Evolutionary conservation across 192 early-diverging fungal species (phyloP), one percentile per base, ranked within the genome.

Genomic region (Backusella luteola): DNA sequence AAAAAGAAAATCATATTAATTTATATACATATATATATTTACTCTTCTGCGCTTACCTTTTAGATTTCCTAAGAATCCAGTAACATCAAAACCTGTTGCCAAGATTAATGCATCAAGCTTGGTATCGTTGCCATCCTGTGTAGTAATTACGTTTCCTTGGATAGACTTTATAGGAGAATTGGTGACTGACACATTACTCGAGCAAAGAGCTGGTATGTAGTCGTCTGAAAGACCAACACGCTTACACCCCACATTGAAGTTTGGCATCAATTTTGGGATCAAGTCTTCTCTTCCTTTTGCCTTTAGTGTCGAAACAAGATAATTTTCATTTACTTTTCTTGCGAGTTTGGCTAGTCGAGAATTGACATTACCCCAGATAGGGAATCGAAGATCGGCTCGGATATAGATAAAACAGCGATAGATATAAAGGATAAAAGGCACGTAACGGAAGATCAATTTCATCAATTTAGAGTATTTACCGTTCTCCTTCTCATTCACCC

Each of bases 21-120:
- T 71, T 34, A 71, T 49, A 29, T 39, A 14, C 3, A 69, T 69
- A n/a, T 41, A 34, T 39, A 70, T 41, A n/a, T 17, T 7, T 41
- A 23, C 38, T 15, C 53, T 15, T 36, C 14, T 1, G 38, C 38
- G 8, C 11, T 36, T 71, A 75, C 78, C 41, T 79, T 79, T 53
- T 23, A 75, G 56, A 21, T 70, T 74, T 49, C 69, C 73, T n/a
- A 75, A 19, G 36, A 34, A 44, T 63, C 87, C 53, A 69, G 76
- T 53, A 69, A 77, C 73, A 73, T 84, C 76, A 68, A 84, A 87
- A 1, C 84, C 87, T 59, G 84, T 84, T 7, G 85, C 83, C 32
- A 85, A 67, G 12, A 87, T 59, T 34, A 85, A 73, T 0, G 85
- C 70, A 83, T 85, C 83, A n/a, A 85, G 73, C 8, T 85, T 82